These are phyloP conservation scores for Rhodotorula sp. DNA, from an alignment of 1,284 basidiomycete genomes.

Conservation along the genomic window DNA sequence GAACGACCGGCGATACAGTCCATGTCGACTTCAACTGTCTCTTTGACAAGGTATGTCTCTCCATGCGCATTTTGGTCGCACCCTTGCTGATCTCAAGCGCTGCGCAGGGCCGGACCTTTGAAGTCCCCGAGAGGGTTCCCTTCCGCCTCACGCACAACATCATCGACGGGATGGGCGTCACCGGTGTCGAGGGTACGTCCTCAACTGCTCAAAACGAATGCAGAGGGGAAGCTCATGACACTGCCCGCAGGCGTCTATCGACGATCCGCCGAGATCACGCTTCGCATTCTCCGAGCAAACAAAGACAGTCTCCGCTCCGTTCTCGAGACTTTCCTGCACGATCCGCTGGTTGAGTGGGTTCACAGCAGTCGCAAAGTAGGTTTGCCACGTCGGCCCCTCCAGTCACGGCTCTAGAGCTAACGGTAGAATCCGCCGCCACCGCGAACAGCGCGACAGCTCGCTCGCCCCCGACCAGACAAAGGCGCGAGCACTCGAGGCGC, in stretches of 20 bases:
- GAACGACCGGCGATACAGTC: slow-evolving; percentile 82
- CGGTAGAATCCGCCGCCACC: neutral
- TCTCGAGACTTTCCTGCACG: slow-evolving; percentile 95
- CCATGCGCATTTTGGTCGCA: neutral
- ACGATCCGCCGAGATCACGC: slow-evolving; percentile 85
- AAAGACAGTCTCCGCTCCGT: slow-evolving; percentile 94
- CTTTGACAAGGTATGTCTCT: slow-evolving; percentile 69
- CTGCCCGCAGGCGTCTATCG: slow-evolving; percentile 73
- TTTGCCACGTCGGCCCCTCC: no score
- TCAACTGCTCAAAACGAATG: no score
- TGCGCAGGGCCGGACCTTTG: slow-evolving; percentile 73
- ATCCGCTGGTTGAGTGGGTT: slow-evolving; percentile 90
- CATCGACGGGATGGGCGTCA: slow-evolving; percentile 88
- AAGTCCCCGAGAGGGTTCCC: slow-evolving; percentile 88
- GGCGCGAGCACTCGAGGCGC: slow-evolving; percentile 65
- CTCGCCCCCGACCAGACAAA: slow-evolving; percentile 26
- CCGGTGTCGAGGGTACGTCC: slow-evolving; percentile 77
- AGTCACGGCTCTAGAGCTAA: neutral
- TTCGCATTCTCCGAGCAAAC: slow-evolving; percentile 83
- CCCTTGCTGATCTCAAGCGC: neutral
- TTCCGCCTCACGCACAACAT: slow-evolving; percentile 95
- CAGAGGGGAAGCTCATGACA: neutral
- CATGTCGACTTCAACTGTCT: slow-evolving; percentile 99
- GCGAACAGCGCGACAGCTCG: slow-evolving; percentile 17
- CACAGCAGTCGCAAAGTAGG: slow-evolving; percentile 3